Evolutionary conservation across 1,284 basidiomycete species (phyloP), one percentile per base, ranked within the genome.

Genomic region (Leccinum angustisporum): DNA sequence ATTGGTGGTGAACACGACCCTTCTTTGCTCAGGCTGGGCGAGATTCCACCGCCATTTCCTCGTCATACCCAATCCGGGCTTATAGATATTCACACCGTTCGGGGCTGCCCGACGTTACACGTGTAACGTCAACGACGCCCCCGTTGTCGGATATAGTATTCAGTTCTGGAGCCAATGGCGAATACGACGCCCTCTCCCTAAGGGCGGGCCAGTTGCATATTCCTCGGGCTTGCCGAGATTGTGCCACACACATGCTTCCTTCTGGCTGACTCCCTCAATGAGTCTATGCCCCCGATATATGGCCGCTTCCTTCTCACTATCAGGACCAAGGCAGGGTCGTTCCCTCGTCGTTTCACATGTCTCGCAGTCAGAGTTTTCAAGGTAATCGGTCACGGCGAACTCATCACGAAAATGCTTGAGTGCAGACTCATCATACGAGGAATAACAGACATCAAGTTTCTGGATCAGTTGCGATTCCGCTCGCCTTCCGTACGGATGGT

Each of bases 71-170:
- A 21, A 54, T 36, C 21, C 16, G 56, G 36, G 25, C n/a, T 9
- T 25, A 25, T 25, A 25, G 25, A 16, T 11, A 31, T n/a, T 43
- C n/a, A n/a, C 56, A 4, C n/a, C 5, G 27, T 21, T 34, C 31
- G 56, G 38, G 31, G 18, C 27, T 61, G 69, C 70, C 61, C 69
- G 56, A 64, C 62, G 66, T 71, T 71, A 63, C 72, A 71, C 72
- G 67, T 74, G 70, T 71, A 64, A 74, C 65, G 63, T 74, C 59
- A 66, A 18, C 59, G 52, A 62, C 56, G 51, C 11, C 33, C 43
- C 27, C 50, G n/a, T 43, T 8, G 55, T 50, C 52, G 63, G 68
- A 40, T 50, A 46, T 33, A 30, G 40, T 33, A 6, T 40, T 16
- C 8, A 40, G n/a, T 43, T 43, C 10, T 43, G 40, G 40, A 16